Evolutionary conservation across 176 grass and related monocot species (phyloP).

Genomic region (Avena insularis): DNA sequence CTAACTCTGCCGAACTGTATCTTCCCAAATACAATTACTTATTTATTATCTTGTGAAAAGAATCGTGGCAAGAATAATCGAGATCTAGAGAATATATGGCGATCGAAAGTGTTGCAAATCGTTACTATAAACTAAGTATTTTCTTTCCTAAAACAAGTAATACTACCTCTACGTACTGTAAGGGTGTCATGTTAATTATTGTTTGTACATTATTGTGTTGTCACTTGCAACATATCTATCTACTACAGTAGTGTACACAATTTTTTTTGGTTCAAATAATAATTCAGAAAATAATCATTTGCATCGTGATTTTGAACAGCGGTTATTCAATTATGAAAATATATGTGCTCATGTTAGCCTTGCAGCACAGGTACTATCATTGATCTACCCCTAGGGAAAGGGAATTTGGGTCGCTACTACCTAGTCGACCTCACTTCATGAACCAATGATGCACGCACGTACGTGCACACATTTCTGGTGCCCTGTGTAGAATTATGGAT

Average conservation of each 20-base stretch:
- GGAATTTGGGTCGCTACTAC: not conserved
- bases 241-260: not conserved
- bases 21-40: too few relatives aligned
- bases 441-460: slow-evolving; percentile 38
- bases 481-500: slow-evolving; percentile 30
- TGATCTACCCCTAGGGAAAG: not conserved
- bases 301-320: not conserved
- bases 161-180: not conserved
- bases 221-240: not conserved
- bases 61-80: not conserved
- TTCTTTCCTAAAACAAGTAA: too few relatives aligned
- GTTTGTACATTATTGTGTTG: too few relatives aligned
- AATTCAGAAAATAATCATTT: not conserved
- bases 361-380: not conserved
- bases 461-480: not conserved
- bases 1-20: not conserved
- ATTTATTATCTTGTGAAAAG: not conserved
- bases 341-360: not conserved
- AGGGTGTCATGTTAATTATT: not conserved
- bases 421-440: not conserved
- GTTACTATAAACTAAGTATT: not conserved
- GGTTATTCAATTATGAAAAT: not conserved
- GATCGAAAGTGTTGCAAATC: slow-evolving; percentile 9
- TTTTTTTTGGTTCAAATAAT: too few relatives aligned
- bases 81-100: slow-evolving; percentile 13